A percentile compares a stretch with the other conserved stretches of the same genome.
These are phyloP conservation scores for Betula pendula DNA, from an alignment of 306 rosid genomes.

Conservation along the genomic window DNA sequence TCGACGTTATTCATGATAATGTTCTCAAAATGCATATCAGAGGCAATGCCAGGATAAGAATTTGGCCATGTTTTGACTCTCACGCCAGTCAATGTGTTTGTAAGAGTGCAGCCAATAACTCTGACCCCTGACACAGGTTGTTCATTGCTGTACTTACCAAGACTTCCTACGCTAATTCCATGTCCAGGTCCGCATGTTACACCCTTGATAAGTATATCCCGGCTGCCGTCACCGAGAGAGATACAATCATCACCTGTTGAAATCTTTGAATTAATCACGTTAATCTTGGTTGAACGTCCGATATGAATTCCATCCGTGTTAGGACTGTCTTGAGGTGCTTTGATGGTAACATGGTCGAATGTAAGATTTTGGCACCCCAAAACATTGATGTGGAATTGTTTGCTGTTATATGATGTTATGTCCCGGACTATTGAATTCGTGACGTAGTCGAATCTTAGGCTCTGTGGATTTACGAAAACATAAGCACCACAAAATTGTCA, in stretches of 20 bases:
- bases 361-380: slow-evolving; percentile 35
- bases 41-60: not conserved
- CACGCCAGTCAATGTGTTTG: slow-evolving; percentile 35
- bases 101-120: slow-evolving; percentile 37
- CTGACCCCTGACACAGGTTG: slow-evolving; percentile 19
- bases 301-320: slow-evolving; percentile 60
- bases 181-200: slow-evolving; percentile 57
- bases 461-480: slow-evolving; percentile 20
- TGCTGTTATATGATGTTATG: slow-evolving; percentile 39
- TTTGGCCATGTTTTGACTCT: slow-evolving; percentile 56
- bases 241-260: slow-evolving; percentile 56
- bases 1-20: slow-evolving; percentile 40
- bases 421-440: slow-evolving; percentile 27
- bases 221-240: slow-evolving; percentile 50
- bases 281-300: slow-evolving; percentile 43
- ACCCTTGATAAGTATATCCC: not conserved
- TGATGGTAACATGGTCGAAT: slow-evolving; percentile 24
- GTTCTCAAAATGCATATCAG: slow-evolving; percentile 40
- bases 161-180: slow-evolving; percentile 50
- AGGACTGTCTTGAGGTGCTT: slow-evolving; percentile 33
- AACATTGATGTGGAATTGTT: slow-evolving; percentile 44
- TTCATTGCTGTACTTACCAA: slow-evolving; percentile 37
- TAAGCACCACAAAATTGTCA: not conserved
- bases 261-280: slow-evolving; percentile 25
- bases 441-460: slow-evolving; percentile 35